Percentiles rank a stretch among this genome's conserved stretches.
Conservation (phyloP, 441 rosid genomes). For the Populus hybrid region DNA sequence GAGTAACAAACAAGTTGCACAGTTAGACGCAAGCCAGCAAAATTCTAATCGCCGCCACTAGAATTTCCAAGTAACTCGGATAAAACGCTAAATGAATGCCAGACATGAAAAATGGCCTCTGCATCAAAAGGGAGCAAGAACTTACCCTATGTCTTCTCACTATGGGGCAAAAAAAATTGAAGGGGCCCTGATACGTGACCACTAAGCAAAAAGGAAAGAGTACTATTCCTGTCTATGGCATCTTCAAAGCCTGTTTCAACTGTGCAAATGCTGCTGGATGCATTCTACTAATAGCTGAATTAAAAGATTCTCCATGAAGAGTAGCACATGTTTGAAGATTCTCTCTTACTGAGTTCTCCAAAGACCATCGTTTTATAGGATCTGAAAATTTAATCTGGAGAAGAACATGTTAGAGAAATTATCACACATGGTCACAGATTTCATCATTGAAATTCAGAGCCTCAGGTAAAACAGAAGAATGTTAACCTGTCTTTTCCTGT, state of each 20-base stretch:
- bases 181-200: slow-evolving; percentile 18
- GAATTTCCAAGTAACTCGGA: background rate
- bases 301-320: slow-evolving; percentile 87
- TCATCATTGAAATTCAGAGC: background rate
- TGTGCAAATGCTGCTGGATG: slow-evolving; percentile 85
- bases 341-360: slow-evolving; percentile 79
- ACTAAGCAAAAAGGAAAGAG: slow-evolving; percentile 12
- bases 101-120: background rate
- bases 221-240: slow-evolving; percentile 42
- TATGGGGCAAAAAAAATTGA: slow-evolving; percentile 16
- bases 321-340: slow-evolving; percentile 83
- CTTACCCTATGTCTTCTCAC: slow-evolving; percentile 25
- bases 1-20: background rate
- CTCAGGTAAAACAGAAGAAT: slow-evolving; percentile 5
- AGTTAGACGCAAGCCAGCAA: slow-evolving; percentile 1
- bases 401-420: background rate
- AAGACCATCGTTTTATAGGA: slow-evolving; percentile 71
- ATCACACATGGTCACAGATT: background rate
- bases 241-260: slow-evolving; percentile 90
- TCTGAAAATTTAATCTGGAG: slow-evolving; percentile 72
- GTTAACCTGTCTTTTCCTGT: slow-evolving; percentile 78
- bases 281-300: slow-evolving; percentile 70
- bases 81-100: background rate
- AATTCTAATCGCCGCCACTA: background rate
- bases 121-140: background rate